phyloP scores from a whole-genome alignment of 768 basidiomycete genomes.

The Serpula lacrymans region DNA sequence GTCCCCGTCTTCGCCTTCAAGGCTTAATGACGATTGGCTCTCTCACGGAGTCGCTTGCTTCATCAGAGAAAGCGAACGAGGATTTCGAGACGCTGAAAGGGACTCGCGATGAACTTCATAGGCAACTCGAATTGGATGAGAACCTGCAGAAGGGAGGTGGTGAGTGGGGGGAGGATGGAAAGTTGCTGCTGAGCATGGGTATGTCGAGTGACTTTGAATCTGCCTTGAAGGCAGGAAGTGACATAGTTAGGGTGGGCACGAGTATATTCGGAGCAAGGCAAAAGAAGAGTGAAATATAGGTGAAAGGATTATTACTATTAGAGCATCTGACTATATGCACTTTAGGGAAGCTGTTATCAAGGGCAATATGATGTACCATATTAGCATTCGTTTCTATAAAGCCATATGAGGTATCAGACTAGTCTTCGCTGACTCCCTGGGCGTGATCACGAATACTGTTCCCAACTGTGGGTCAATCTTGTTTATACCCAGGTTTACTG shows the following conservation, averaged over 20 bases:
- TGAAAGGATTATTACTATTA: no score
- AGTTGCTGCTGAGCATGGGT: conserved; percentile 81
- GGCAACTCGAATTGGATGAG: conserved; percentile 34
- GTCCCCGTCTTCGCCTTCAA: conserved; percentile 71
- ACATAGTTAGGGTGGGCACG: conserved; percentile 88
- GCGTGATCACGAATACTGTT: no score
- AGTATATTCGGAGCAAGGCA: conserved; percentile 80
- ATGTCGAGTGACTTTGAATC: conserved; percentile 95
- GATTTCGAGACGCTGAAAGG: conserved; percentile 74
- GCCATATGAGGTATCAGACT: no score
- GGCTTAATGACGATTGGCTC: conserved; percentile 98
- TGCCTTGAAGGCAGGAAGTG: conserved; percentile 79
- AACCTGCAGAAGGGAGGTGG: conserved; percentile 13
- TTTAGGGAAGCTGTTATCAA: no score
- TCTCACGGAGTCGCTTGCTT: conserved; percentile 59
- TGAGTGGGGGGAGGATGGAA: conserved; percentile 49
- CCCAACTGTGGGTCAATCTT: no score
- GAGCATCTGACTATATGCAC: no score
- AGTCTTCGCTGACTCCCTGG: no score
- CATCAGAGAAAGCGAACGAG: conserved; percentile 43
- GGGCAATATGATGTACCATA: no score
- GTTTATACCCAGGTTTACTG: no score
- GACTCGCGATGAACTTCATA: conserved; percentile 59
- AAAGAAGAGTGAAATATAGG: conserved; percentile 39
- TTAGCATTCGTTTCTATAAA: no score